These are phyloP conservation scores for Parascedosporium putredinis DNA, from an alignment of 2,329 filamentous ascomycete genomes.

Conservation along the genomic window DNA sequence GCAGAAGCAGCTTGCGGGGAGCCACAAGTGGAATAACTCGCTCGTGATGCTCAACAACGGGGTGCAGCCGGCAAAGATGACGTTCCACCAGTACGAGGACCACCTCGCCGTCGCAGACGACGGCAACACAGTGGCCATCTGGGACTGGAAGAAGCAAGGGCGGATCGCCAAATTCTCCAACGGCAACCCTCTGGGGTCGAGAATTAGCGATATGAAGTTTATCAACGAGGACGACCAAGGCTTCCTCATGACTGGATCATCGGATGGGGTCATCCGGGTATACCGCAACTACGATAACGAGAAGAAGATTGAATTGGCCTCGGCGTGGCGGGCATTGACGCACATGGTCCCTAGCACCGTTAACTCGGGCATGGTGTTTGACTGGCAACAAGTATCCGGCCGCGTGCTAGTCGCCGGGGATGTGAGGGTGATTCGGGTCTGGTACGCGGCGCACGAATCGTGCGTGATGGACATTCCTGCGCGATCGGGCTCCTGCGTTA, in stretches of 20 bases:
- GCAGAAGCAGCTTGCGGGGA: constrained; percentile 78
- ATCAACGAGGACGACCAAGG: constrained; percentile 98
- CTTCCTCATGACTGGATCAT: constrained; percentile 87
- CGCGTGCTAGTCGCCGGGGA: constrained; percentile 93
- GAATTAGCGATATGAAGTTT: constrained; percentile 89
- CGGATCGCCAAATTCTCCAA: constrained; percentile 83
- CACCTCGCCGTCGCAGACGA: constrained; percentile 91
- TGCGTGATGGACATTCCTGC: constrained; percentile 92
- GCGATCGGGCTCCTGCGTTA: constrained; percentile 89
- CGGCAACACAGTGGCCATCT: constrained; percentile 78
- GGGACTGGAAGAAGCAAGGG: constrained; percentile 79
- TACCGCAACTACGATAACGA: constrained; percentile 84
- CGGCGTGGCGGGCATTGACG: constrained; percentile 82
- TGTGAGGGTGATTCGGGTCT: constrained; percentile 88
- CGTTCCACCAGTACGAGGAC: constrained; percentile 96
- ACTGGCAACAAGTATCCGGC: constrained; percentile 98
- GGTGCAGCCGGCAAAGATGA: constrained; percentile 83
- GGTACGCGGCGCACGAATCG: constrained; percentile 89
- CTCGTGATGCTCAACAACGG: constrained; percentile 79
- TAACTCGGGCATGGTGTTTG: constrained; percentile 91
- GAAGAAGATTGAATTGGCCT: constrained; percentile 70
- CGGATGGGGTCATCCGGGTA: constrained; percentile 86
- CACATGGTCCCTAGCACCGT: constrained; percentile 91
- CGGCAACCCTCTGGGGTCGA: constrained; percentile 81
- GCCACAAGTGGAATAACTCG: constrained; percentile 76